These are phyloP conservation scores for Metschnikowia arizonensis DNA, from an alignment of 805 yeast species.

Conservation along the genomic window DNA sequence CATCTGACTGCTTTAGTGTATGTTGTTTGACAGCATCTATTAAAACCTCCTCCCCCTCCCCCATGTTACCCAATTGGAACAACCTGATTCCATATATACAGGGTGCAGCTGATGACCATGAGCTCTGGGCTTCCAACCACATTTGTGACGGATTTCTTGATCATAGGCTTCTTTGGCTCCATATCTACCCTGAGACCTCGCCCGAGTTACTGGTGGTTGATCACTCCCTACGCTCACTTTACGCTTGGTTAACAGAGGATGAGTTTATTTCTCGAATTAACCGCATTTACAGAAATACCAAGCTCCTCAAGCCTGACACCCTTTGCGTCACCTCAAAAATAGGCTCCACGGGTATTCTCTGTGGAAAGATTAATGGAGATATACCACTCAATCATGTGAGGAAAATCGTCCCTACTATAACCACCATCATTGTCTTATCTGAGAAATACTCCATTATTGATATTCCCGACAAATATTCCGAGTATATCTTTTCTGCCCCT, in stretches of 20 bases:
- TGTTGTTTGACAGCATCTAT: slow-evolving; percentile 17
- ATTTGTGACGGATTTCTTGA: slow-evolving; percentile 45
- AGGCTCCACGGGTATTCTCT: slow-evolving; percentile 24
- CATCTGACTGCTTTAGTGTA: slow-evolving; percentile 8
- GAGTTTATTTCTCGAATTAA: slow-evolving; percentile 21
- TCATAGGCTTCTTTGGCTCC: slow-evolving; percentile 55
- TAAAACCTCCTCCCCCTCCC: slow-evolving; percentile 5
- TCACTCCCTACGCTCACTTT: slow-evolving; percentile 19
- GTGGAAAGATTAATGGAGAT: slow-evolving; percentile 24
- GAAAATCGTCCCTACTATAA: not conserved
- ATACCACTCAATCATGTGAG: slow-evolving; percentile 11
- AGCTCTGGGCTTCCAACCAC: slow-evolving; percentile 56
- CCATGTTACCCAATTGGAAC: slow-evolving; percentile 12
- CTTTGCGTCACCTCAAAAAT: slow-evolving; percentile 15
- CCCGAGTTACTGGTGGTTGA: slow-evolving; percentile 20
- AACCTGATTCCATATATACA: slow-evolving; percentile 56
- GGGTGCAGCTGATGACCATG: slow-evolving; percentile 96
- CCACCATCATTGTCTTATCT: slow-evolving; percentile 25
- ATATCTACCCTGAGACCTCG: slow-evolving; percentile 14
- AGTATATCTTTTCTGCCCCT: slow-evolving; percentile 14
- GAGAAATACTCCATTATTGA: slow-evolving; percentile 8
- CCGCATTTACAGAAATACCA: slow-evolving; percentile 8
- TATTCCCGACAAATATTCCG: slow-evolving; percentile 10
- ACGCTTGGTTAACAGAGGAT: slow-evolving; percentile 22
- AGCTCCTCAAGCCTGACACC: not conserved